Base-by-base conservation (phyloP, 2,329 filamentous ascomycete genomes). In the Aureobasidium zeae region DNA sequence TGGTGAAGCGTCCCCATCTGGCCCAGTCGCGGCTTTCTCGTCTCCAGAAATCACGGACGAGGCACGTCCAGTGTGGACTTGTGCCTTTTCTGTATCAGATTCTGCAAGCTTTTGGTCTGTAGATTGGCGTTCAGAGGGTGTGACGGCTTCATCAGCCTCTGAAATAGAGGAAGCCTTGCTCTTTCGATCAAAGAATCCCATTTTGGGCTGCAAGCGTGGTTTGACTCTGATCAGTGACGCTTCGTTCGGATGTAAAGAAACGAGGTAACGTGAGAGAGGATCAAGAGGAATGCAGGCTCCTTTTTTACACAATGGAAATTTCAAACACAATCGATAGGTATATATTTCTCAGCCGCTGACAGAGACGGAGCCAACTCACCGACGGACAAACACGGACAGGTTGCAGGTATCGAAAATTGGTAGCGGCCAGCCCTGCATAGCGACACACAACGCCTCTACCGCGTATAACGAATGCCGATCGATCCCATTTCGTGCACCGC, bases 161-260 rank as follows among this genome's bases (percentile, higher is more conserved):
- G 15, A 16, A 30, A 20, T 13, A 7, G 16, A 12, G 21, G 34
- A 20, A 19, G 21, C 21, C 28, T 37, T 37, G 34, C 11, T 8
- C 20, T 31, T 37, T 20, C 28, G 37, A 8, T 32, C 26, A 19
- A 45, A 45, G 21, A 45, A 32, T 13, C 43, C 43, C 43, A 45
- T 45, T 12, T 17, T 30, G 43, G 22, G 42, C n/a, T n/a, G n/a
- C n/a, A n/a, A n/a, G n/a, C n/a, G n/a, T n/a, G 19, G 25, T 24
- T 17, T 16, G 25, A 15, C 7, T 39, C 7, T 30, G 36, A 22
- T 30, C 8, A 5, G 7, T 29, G 9, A 26, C n/a, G 13, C 9
- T 12, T 19, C 30, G 37, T 26, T 41, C 19, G 20, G 37, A 41
- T 28, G 19, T 24, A 25, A 31, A 24, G 28, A n/a, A 13, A 41